Base-by-base conservation (phyloP, 257 asterid genomes). In the Scutellaria baicalensis region DNA sequence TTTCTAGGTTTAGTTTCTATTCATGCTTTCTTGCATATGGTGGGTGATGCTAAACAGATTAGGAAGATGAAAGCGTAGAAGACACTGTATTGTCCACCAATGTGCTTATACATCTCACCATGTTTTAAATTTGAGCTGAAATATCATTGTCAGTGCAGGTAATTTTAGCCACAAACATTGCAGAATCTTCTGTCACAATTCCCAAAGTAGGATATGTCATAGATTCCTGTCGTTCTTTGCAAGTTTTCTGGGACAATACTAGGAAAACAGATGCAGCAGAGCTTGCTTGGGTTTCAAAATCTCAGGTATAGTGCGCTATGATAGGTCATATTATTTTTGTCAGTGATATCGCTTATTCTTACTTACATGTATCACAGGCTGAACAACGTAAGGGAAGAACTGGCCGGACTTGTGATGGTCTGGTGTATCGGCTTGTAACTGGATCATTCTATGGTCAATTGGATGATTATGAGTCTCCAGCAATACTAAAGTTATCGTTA, bases 181-280 rank as follows among this genome's bases (percentile, higher is more conserved):
- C 97, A 52, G 99, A 93, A 78, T 93, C 99, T 79, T 93, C 99
- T 9, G 99, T 93, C 66, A 93, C 99, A 21, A 93, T 93, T 84
- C 99, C 99, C 55, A 84, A 87, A 82, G 97, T 93, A 36, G 99
- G 97, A 60, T 86, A 87, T 80, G 96, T 93, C 71, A 86, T 93
- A 74, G 99, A 93, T 81, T 93, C 99, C 23, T 93, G 99, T 65
- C 97, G 99, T 71, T 91, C 99, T 64, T 85, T 93, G 82, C 97
- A 91, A 87, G 96, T 93, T 76, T 83, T 81, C 78, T 93, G 97
- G 97, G 96, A 93, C 76, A 77, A 56, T 23, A 76, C 57, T 62
- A 75, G 88, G 79, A 93, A 84, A 77, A 72, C 84, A 44, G 96
- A 93, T 42, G 38, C 88, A 57, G 90, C 96, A 2, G 91, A 87